phyloP scores from a whole-genome alignment of 192 early-diverging fungal species.

The Coemansia sp. region DNA sequence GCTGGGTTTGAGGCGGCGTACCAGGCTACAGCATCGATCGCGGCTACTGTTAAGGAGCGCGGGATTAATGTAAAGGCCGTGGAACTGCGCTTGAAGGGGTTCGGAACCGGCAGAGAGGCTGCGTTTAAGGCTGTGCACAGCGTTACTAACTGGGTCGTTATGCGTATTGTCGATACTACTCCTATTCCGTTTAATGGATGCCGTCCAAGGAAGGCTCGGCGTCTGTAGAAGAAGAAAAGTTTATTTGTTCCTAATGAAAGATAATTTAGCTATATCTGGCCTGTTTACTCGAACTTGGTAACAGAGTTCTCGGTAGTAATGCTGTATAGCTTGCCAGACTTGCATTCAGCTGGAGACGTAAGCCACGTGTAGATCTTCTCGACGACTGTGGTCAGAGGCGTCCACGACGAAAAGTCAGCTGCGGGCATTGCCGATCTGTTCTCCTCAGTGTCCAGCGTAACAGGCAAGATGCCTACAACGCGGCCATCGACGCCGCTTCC shows the following conservation, averaged over 20 bases:
- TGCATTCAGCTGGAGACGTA: conserved; percentile 16
- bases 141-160: conserved; percentile 74
- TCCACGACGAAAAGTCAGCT: conserved; percentile 86
- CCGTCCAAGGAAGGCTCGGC: conserved; percentile 85
- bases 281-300: conserved; percentile 24
- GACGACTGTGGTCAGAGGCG: conserved; percentile 74
- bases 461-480: conserved; percentile 71
- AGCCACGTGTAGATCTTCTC: conserved; percentile 43
- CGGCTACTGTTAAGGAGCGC: conserved; percentile 69
- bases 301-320: conserved; percentile 25
- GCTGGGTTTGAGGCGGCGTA: conserved; percentile 96
- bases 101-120: conserved; percentile 90
- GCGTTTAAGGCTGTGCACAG: conserved; percentile 84
- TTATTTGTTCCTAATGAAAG: not conserved
- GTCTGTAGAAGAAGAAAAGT: conserved; percentile 61
- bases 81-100: conserved; percentile 86
- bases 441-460: conserved; percentile 87
- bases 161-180: conserved; percentile 84
- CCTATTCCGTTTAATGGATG: conserved; percentile 90
- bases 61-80: conserved; percentile 64
- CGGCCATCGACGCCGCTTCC: conserved; percentile 77
- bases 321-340: conserved; percentile 42
- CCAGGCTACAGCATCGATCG: conserved; percentile 77
- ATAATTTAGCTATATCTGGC: not conserved
- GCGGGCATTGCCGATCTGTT: conserved; percentile 86